Evolutionary conservation across 2,329 filamentous ascomycete genomes (phyloP).

Genomic region (Colletotrichum camelliae): DNA sequence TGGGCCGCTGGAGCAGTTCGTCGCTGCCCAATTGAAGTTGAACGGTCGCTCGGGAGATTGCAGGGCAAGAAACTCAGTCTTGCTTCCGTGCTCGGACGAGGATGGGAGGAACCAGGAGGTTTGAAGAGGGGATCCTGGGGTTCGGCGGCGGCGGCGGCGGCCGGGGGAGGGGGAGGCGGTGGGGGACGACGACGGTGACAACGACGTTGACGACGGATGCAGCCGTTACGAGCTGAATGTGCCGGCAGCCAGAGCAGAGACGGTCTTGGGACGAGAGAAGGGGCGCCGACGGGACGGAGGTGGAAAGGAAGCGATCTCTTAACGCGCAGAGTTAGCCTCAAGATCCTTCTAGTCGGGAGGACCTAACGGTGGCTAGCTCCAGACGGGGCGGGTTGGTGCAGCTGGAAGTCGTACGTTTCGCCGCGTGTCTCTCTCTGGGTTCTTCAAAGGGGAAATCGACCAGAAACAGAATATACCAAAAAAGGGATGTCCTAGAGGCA

Average conservation of each 20-base stretch:
- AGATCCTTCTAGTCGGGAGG: neutral
- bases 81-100: neutral
- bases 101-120: neutral
- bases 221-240: neutral
- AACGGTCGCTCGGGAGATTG: neutral
- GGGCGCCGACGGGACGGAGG: neutral
- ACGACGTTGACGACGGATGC: neutral
- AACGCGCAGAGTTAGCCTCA: neutral
- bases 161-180: neutral
- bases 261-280: neutral
- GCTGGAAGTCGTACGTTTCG: conserved; percentile 10
- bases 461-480: neutral
- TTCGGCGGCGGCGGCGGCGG: neutral
- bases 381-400: neutral
- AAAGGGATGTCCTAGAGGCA: neutral
- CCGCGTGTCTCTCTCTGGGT: neutral
- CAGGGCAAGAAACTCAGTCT: neutral
- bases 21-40: neutral
- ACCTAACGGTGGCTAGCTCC: conserved; percentile 15
- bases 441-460: neutral
- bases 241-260: neutral
- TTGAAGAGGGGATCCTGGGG: neutral
- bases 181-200: neutral
- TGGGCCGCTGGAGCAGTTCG: neutral
- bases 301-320: neutral